phyloP scores from a whole-genome alignment of 257 asterid genomes.

The Hygrophila difformis region DNA sequence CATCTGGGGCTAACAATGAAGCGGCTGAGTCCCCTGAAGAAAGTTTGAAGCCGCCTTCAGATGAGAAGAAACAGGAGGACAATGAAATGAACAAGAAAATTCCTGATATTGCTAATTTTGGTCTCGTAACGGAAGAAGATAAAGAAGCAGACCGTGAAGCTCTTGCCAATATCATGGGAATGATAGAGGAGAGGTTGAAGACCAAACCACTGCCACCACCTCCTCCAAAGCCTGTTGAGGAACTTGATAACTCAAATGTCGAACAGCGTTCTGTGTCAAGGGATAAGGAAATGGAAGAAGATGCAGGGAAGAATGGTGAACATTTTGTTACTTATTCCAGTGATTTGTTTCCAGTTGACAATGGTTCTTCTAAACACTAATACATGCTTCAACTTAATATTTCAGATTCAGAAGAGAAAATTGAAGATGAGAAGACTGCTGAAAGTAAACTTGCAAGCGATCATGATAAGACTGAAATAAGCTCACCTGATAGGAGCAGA shows the following conservation, averaged over 20 bases:
- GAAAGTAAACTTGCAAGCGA: slow-evolving; percentile 61
- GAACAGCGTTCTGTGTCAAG: slow-evolving; percentile 60
- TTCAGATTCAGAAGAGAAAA: slow-evolving; percentile 61
- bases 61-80: slow-evolving; percentile 42
- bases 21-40: slow-evolving; percentile 33
- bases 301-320: slow-evolving; percentile 41
- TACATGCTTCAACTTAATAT: slow-evolving; percentile 18
- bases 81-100: slow-evolving; percentile 40
- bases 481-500: slow-evolving; percentile 76
- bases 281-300: slow-evolving; percentile 57
- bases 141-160: slow-evolving; percentile 62
- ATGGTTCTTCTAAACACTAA: slow-evolving; percentile 7
- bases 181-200: slow-evolving; percentile 89
- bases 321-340: slow-evolving; percentile 4
- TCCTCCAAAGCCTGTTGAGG: slow-evolving; percentile 57
- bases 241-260: slow-evolving; percentile 38
- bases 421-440: slow-evolving; percentile 59
- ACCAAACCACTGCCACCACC: slow-evolving; percentile 75
- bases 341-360: slow-evolving; percentile 1
- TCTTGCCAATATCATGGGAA: slow-evolving; percentile 53
- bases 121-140: slow-evolving; percentile 78
- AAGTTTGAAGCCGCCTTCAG: slow-evolving; percentile 34
- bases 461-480: slow-evolving; percentile 55
- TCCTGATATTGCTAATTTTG: slow-evolving; percentile 50
- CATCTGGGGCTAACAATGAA: slow-evolving; percentile 40